A percentile compares a stretch with the other conserved stretches of the same genome.
Conservation (phyloP, 345 rosid genomes). For the Triadica sebifera region DNA sequence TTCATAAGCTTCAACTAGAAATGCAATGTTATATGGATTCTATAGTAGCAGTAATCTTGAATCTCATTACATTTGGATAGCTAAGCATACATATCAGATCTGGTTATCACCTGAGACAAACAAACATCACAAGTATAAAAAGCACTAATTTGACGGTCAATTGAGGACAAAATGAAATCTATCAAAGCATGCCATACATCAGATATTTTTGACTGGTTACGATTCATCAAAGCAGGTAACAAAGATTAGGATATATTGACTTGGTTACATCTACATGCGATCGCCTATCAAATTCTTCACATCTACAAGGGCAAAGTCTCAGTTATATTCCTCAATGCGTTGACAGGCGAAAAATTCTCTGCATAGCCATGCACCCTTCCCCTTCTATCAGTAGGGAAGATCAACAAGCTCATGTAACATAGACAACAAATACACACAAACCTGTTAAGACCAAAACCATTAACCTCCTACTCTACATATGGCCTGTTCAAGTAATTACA, state of each 20-base stretch:
- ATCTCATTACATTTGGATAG: background rate
- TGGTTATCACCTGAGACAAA: background rate
- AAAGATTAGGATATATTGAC: background rate
- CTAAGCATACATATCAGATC: background rate
- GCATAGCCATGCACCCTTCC: background rate
- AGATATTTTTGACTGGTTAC: background rate
- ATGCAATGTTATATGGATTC: background rate
- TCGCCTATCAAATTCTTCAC: too few species aligned
- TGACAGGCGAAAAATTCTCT: background rate
- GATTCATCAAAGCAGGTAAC: background rate
- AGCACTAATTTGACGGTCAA: background rate
- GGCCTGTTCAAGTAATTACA: background rate
- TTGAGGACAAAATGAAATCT: background rate
- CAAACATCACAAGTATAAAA: background rate
- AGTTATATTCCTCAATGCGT: slow-evolving; percentile 6
- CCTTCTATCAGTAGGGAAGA: background rate
- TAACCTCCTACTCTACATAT: background rate
- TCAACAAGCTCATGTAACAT: background rate
- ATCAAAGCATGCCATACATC: background rate
- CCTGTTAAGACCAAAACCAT: background rate
- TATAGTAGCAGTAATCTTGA: background rate
- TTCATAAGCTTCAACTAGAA: background rate
- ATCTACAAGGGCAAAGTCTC: background rate
- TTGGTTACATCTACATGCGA: background rate
- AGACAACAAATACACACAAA: too few species aligned